These are phyloP conservation scores for Pilasporangium apinafurcum DNA, from an alignment of 352 stramenopile species.

Conservation along the genomic window DNA sequence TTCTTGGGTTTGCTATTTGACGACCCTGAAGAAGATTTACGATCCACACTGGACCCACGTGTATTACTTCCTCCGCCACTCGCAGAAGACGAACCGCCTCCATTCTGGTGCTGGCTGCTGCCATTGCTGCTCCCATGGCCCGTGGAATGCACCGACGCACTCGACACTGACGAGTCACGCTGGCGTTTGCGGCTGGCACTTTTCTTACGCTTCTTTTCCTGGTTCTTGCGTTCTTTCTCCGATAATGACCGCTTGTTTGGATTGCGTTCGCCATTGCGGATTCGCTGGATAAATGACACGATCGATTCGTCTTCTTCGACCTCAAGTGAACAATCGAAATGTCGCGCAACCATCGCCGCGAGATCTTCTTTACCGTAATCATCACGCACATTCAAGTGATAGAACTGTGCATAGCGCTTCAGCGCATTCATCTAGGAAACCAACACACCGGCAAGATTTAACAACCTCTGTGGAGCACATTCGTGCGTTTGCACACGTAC, in stretches of 20 bases:
- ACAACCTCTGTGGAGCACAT: not conserved
- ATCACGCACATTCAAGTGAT: slow-evolving; percentile 60
- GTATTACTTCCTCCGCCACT: slow-evolving; percentile 4
- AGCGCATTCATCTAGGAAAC: slow-evolving; percentile 53
- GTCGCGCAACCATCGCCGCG: slow-evolving; percentile 66
- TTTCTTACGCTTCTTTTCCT: slow-evolving; percentile 70
- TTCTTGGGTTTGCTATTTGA: slow-evolving; percentile 25
- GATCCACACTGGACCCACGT: slow-evolving; percentile 11
- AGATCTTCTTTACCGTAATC: slow-evolving; percentile 63
- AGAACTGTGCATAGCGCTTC: slow-evolving; percentile 77
- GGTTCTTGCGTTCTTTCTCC: slow-evolving; percentile 59
- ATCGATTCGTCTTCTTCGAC: slow-evolving; percentile 86
- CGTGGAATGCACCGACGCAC: not conserved
- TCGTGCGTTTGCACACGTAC: slow-evolving; percentile 22
- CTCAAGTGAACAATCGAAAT: slow-evolving; percentile 75
- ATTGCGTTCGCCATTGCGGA: slow-evolving; percentile 76
- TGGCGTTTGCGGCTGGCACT: slow-evolving; percentile 66
- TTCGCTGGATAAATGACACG: slow-evolving; percentile 75
- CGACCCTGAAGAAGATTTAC: slow-evolving; percentile 9
- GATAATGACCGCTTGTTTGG: slow-evolving; percentile 36
- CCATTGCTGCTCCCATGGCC: slow-evolving; percentile 5
- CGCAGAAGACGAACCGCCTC: not conserved
- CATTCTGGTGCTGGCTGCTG: slow-evolving; percentile 5
- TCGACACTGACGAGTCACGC: slow-evolving; percentile 35
- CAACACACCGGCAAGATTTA: not conserved